Base-by-base conservation (phyloP, 495 filamentous ascomycete species). In the Trichoderma parareesei region DNA sequence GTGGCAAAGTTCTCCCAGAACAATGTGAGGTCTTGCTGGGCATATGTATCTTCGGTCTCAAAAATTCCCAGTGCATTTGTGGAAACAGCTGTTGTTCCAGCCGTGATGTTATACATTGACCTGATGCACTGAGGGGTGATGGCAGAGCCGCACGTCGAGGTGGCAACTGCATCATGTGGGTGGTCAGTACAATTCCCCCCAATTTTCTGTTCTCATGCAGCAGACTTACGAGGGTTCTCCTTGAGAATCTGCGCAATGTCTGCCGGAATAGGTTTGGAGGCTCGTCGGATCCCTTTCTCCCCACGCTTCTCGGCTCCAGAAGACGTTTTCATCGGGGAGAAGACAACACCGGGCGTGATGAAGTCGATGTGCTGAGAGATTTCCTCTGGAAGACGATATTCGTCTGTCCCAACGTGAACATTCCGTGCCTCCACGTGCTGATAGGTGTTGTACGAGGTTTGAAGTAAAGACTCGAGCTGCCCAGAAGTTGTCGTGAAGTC, bases 351-450 rank as follows among this genome's bases (percentile, higher is more conserved):
- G 0, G 84, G 83, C 0, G 79, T 86, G 49, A 87, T 81, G 65
- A 83, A 86, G 71, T 88, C 85, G 48, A 87, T 74, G 62, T 87
- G 81, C 8, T 70, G 66, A 42, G 75, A 75, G 27, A 87, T 65
- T 27, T 80, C 71, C 10, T 76, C 69, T 0, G 85, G 85, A 9
- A 87, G 71, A 53, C 83, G 79, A 63, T 87, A 87, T 66, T 72
- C 74, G 13, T 44, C 41, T n/a, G 38, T 38, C 13, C 37, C 43
- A 37, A 40, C 38, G n/a, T 38, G 62, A 38, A 43, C 27, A 18
- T 64, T 53, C 8, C 53, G 35, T 3, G 53, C 53, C 27, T 35
- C 53, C 9, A 57, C 53, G 6, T 88, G 82, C 65, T 81, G 74
- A 71, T 85, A 85, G 18, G 82, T 71, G 65, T 82, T 78, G 64